These are phyloP conservation scores for Kodamaea hsintzibuensis DNA, from an alignment of 805 yeast species.

Conservation along the genomic window DNA sequence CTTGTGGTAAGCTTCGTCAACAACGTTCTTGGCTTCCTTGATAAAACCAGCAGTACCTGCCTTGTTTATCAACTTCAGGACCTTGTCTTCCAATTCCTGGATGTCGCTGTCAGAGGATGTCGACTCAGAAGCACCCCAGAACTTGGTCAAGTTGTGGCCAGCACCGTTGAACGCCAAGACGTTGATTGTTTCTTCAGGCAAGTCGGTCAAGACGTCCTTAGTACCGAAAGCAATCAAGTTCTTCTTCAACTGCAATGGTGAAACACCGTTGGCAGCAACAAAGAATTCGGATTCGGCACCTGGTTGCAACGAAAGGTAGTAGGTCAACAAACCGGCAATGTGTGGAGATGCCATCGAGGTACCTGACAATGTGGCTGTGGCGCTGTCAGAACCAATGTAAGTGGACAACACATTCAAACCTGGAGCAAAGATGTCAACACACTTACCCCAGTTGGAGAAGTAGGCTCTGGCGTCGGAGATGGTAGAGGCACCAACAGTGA, in stretches of 20 bases:
- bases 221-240: constrained; percentile 54
- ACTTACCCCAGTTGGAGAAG: constrained; percentile 55
- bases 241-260: constrained; percentile 56
- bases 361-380: constrained; percentile 56
- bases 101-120: constrained; percentile 1
- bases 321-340: constrained; percentile 55
- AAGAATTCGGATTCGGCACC: constrained; percentile 49
- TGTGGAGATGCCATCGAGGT: constrained; percentile 69
- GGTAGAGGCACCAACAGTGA: constrained; percentile 54
- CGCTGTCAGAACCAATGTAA: constrained; percentile 52
- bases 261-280: constrained; percentile 40
- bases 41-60: constrained; percentile 21
- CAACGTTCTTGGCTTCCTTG: constrained; percentile 27
- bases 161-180: constrained; percentile 62
- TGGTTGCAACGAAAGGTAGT: constrained; percentile 58
- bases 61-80: constrained; percentile 23
- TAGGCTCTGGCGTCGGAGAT: constrained; percentile 47
- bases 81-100: constrained; percentile 16
- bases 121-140: constrained; percentile 41
- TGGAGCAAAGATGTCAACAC: constrained; percentile 57
- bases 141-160: constrained; percentile 51
- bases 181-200: constrained; percentile 54
- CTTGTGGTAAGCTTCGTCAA: constrained; percentile 26
- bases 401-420: constrained; percentile 58
- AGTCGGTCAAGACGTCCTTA: constrained; percentile 44